phyloP scores from a whole-genome alignment of 1,284 basidiomycete species.

The Cryptococcus jaspeensis region DNA sequence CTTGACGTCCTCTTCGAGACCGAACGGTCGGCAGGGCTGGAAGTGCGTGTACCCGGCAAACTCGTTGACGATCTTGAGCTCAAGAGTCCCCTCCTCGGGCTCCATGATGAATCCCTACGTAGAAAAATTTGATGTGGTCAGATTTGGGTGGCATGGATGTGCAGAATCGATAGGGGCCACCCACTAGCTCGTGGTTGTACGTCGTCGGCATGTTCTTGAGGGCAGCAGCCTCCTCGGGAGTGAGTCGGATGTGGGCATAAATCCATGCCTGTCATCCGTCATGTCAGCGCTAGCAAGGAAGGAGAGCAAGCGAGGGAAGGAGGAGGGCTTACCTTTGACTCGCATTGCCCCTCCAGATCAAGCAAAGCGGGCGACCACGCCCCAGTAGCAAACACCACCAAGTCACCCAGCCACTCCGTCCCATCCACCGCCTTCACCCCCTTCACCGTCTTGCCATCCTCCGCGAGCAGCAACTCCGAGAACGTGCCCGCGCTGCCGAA shows the following conservation, averaged over 20 bases:
- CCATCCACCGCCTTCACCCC: constrained; percentile 42
- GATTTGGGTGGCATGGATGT: background rate
- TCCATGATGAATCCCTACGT: constrained; percentile 32
- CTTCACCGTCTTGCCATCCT: constrained; percentile 22
- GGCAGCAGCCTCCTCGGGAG: constrained; percentile 36
- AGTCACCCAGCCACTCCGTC: constrained; percentile 32
- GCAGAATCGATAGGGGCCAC: background rate
- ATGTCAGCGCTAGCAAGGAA: background rate
- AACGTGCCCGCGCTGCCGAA: constrained; percentile 43
- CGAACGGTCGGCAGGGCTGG: constrained; percentile 20
- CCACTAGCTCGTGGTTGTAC: constrained; percentile 29
- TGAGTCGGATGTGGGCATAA: constrained; percentile 44
- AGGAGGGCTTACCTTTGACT: constrained; percentile 25
- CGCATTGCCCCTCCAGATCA: constrained; percentile 46
- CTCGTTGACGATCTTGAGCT: constrained; percentile 40
- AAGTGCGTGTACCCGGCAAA: constrained; percentile 35
- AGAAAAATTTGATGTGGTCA: background rate
- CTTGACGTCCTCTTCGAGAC: constrained; percentile 6
- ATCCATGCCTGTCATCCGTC: constrained; percentile 45
- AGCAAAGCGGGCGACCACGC: constrained; percentile 47
- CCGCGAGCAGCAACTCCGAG: constrained; percentile 22
- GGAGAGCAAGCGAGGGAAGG: constrained; percentile 1
- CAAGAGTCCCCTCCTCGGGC: constrained; percentile 16
- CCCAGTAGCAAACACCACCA: constrained; percentile 46
- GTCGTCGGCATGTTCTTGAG: constrained; percentile 31